A percentile compares a stretch with the other conserved stretches of the same genome.
These are phyloP conservation scores for Yarrowia galli DNA, from an alignment of 1,139 yeast species.

Conservation along the genomic window DNA sequence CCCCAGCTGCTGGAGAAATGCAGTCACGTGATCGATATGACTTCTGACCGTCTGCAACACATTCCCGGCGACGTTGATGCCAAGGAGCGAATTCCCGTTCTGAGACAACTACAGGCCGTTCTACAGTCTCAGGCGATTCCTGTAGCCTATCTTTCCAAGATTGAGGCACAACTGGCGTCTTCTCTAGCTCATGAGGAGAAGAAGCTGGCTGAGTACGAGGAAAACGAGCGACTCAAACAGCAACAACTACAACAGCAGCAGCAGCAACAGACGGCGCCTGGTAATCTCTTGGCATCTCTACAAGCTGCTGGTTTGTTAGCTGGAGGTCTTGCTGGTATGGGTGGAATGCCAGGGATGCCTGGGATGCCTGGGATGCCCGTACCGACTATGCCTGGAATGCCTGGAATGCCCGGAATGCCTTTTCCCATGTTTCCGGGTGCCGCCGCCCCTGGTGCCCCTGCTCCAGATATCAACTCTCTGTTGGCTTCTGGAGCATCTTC, in stretches of 20 bases:
- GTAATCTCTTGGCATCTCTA: conserved; percentile 6
- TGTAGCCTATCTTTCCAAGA: conserved; percentile 52
- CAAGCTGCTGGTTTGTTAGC: conserved; percentile 22
- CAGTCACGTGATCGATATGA: conserved; percentile 44
- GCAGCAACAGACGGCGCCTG: neutral
- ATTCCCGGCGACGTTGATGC: conserved; percentile 54
- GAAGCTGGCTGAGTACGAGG: conserved; percentile 41
- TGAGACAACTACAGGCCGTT: conserved; percentile 48
- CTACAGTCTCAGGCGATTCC: conserved; percentile 51
- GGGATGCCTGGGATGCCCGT: neutral
- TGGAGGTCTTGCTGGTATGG: neutral
- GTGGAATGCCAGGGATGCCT: conserved; percentile 1
- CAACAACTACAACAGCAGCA: conserved; percentile 12
- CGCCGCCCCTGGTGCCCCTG: no score
- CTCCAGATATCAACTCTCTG: conserved; percentile 13
- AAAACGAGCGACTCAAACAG: conserved; percentile 17
- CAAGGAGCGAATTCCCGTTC: conserved; percentile 49
- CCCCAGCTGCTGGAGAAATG: conserved; percentile 39
- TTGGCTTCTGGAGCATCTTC: conserved; percentile 28
- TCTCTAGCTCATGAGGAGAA: conserved; percentile 48
- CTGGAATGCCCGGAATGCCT: neutral
- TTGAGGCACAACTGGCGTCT: conserved; percentile 55
- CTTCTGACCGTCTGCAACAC: conserved; percentile 52
- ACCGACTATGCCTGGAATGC: no score
- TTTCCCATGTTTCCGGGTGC: no score